Percentiles rank a stretch among this genome's conserved stretches.
These are phyloP conservation scores for Pythium dissotocum DNA, from an alignment of 352 stramenopile species.

Conservation along the genomic window DNA sequence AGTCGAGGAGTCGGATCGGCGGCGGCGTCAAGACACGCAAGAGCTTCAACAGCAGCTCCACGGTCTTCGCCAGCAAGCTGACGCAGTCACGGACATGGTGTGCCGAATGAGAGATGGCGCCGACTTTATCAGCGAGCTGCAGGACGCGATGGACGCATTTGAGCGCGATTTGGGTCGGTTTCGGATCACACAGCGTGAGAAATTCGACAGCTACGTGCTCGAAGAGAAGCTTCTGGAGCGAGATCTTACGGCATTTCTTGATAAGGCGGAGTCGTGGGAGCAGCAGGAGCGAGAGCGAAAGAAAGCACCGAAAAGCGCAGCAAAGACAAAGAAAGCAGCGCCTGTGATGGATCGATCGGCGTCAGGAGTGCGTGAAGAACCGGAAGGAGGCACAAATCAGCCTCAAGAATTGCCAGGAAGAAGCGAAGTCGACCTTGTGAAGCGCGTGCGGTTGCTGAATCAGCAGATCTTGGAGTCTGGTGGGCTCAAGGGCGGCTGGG, in stretches of 20 bases:
- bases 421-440: conserved; percentile 39
- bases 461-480: conserved; percentile 55
- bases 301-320: conserved; percentile 1
- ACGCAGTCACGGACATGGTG: conserved; percentile 44
- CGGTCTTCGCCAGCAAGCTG: conserved; percentile 31
- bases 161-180: conserved; percentile 47
- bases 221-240: conserved; percentile 64
- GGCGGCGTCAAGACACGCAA: conserved; percentile 30
- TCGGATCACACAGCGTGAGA: conserved; percentile 33
- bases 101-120: conserved; percentile 47
- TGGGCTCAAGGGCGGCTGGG: conserved; percentile 57
- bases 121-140: conserved; percentile 48
- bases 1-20: conserved; percentile 38
- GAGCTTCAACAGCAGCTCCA: conserved; percentile 42
- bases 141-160: conserved; percentile 53
- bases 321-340: background rate
- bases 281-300: conserved; percentile 19
- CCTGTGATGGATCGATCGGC: background rate
- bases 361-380: background rate
- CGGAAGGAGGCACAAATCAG: background rate
- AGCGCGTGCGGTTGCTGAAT: conserved; percentile 52
- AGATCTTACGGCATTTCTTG: conserved; percentile 43
- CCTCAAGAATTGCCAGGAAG: conserved; percentile 11
- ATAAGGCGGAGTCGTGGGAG: conserved; percentile 50
- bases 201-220: conserved; percentile 46